These are phyloP conservation scores for Tricholoma hemisulphureum DNA, from an alignment of 768 basidiomycete species.

Conservation along the genomic window DNA sequence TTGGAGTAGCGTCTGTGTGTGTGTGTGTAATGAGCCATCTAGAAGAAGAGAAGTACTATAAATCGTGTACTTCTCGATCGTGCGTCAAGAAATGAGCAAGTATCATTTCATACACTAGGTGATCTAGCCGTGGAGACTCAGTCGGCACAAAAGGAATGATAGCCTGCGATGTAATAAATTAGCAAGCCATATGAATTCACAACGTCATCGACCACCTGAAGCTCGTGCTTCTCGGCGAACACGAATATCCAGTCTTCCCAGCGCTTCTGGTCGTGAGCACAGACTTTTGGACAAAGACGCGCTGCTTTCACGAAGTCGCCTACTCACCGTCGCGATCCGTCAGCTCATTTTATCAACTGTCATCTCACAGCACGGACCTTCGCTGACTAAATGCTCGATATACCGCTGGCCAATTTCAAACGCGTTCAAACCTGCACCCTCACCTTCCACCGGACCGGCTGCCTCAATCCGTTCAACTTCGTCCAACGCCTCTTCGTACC, in stretches of 20 bases:
- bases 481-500: conserved; percentile 87
- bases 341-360: neutral
- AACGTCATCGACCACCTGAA: conserved; percentile 51
- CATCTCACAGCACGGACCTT: conserved; percentile 50
- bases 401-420: conserved; percentile 81
- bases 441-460: conserved; percentile 27
- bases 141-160: conserved; percentile 92
- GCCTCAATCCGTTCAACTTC: conserved; percentile 70
- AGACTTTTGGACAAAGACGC: conserved; percentile 77
- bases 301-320: conserved; percentile 77
- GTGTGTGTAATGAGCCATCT: conserved; percentile 3
- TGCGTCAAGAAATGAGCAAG: conserved; percentile 81
- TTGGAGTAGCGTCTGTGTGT: conserved; percentile 60
- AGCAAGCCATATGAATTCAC: neutral
- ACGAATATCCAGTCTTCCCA: conserved; percentile 97
- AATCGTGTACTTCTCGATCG: conserved; percentile 59
- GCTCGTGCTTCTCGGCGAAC: conserved; percentile 77
- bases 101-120: conserved; percentile 93
- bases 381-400: conserved; percentile 77
- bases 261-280: conserved; percentile 70
- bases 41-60: neutral
- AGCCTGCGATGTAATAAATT: conserved; percentile 42
- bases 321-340: conserved; percentile 11
- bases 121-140: conserved; percentile 72
- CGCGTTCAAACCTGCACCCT: conserved; percentile 46